Evolutionary conservation across 1,284 basidiomycete species (phyloP).

Genomic region (Coniophora puteana): DNA sequence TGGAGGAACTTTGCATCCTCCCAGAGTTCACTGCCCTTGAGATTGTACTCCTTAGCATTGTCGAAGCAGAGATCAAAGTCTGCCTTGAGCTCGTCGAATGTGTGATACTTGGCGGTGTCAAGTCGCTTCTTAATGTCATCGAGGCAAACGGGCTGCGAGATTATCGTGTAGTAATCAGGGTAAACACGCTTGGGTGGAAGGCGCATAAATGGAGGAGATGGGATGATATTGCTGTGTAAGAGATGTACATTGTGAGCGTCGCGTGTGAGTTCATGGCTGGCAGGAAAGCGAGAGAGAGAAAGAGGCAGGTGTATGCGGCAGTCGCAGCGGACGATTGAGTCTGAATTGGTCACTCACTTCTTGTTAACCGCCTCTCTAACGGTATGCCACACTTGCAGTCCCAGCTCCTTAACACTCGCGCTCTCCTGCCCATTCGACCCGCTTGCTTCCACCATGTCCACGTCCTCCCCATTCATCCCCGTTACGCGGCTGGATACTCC

Average conservation of each 20-base stretch:
- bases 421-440: constrained; percentile 34
- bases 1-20: constrained; percentile 72
- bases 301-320: constrained; percentile 26
- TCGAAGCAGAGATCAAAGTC: constrained; percentile 87
- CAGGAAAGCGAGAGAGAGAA: constrained; percentile 28
- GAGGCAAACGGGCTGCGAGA: constrained; percentile 77
- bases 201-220: constrained; percentile 72
- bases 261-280: constrained; percentile 17
- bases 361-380: constrained; percentile 78
- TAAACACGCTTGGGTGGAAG: constrained; percentile 77
- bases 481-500: constrained; percentile 8
- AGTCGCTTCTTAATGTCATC: constrained; percentile 84
- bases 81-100: constrained; percentile 68
- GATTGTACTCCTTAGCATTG: constrained; percentile 90
- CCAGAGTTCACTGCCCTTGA: constrained; percentile 83
- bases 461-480: constrained; percentile 27
- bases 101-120: constrained; percentile 58
- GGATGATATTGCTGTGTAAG: constrained; percentile 54
- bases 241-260: constrained; percentile 8
- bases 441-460: constrained; percentile 22
- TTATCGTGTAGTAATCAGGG: constrained; percentile 86
- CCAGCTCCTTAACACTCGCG: constrained; percentile 59
- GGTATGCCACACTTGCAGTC: constrained; percentile 64
- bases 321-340: constrained; percentile 12
- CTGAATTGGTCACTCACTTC: constrained; percentile 62